Percentiles rank a stretch among this genome's conserved stretches.
phyloP scores from a whole-genome alignment of 2,329 filamentous ascomycete genomes.

The Golovinomyces cichoracearum region DNA sequence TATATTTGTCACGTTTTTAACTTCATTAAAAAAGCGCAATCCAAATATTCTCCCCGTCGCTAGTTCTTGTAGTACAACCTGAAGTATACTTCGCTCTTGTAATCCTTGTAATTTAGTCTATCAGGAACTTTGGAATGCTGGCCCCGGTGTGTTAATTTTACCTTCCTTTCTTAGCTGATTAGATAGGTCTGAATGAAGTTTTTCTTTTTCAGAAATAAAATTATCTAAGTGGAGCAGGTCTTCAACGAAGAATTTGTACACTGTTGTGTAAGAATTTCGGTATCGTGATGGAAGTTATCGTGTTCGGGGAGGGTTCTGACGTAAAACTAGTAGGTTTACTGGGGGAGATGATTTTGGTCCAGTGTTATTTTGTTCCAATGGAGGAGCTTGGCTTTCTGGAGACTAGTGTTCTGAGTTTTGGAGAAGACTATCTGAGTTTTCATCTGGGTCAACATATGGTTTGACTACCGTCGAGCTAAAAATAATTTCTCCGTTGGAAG shows the following conservation, averaged over 20 bases:
- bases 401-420: not conserved
- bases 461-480: not conserved
- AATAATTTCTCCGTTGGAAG: not conserved
- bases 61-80: not conserved
- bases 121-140: not conserved
- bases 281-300: not conserved
- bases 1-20: not conserved
- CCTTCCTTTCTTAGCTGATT: not conserved
- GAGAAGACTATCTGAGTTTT: not conserved
- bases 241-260: too few species aligned
- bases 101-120: not conserved
- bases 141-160: not conserved
- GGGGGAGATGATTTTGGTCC: not conserved
- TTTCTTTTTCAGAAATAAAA: not conserved
- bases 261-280: too few species aligned
- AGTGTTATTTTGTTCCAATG: not conserved
- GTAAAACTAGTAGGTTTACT: not conserved
- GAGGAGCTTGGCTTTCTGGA: not conserved
- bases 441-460: not conserved
- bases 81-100: not conserved
- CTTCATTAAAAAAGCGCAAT: not conserved
- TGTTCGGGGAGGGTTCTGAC: not conserved
- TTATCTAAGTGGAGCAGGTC: too few species aligned
- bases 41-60: not conserved
- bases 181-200: not conserved